Conservation (phyloP, 257 asterid species). For the Penstemon eatonii region DNA sequence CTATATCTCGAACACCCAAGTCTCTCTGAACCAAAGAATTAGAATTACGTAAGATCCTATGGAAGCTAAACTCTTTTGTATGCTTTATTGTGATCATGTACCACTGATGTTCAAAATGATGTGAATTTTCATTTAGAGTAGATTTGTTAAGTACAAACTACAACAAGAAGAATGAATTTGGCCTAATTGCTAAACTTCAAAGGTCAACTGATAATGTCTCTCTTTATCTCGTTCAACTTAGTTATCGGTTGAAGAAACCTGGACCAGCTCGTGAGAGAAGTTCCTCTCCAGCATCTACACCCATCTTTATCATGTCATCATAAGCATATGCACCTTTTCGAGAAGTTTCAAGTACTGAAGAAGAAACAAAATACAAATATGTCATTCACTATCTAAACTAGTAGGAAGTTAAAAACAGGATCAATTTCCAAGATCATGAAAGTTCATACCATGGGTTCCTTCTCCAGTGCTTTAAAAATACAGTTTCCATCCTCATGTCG, state of each 20-base stretch:
- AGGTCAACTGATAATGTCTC: too few species aligned
- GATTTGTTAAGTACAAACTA: too few species aligned
- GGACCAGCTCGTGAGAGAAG: conserved; percentile 83
- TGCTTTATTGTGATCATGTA: too few species aligned
- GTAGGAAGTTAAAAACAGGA: background rate
- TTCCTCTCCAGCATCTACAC: conserved; percentile 90
- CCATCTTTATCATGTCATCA: conserved; percentile 78
- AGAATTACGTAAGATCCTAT: background rate
- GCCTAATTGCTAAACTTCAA: too few species aligned
- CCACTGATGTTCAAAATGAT: too few species aligned
- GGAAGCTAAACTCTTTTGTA: background rate
- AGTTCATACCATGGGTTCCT: conserved; percentile 59
- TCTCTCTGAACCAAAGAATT: conserved; percentile 41
- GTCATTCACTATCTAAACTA: background rate
- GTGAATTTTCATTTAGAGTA: too few species aligned
- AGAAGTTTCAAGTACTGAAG: conserved; percentile 76
- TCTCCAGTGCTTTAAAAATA: conserved; percentile 71
- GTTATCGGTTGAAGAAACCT: conserved; percentile 61
- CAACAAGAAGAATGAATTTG: too few species aligned
- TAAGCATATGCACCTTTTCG: conserved; percentile 65
- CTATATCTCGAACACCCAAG: conserved; percentile 78
- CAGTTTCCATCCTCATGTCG: conserved; percentile 77
- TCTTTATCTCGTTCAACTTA: background rate
- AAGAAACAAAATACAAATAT: background rate
- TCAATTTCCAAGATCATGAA: background rate